A percentile compares a stretch with the other conserved stretches of the same genome.
Evolutionary conservation across 768 basidiomycete genomes (phyloP).

Genomic region (Flagelloscypha sp.): DNA sequence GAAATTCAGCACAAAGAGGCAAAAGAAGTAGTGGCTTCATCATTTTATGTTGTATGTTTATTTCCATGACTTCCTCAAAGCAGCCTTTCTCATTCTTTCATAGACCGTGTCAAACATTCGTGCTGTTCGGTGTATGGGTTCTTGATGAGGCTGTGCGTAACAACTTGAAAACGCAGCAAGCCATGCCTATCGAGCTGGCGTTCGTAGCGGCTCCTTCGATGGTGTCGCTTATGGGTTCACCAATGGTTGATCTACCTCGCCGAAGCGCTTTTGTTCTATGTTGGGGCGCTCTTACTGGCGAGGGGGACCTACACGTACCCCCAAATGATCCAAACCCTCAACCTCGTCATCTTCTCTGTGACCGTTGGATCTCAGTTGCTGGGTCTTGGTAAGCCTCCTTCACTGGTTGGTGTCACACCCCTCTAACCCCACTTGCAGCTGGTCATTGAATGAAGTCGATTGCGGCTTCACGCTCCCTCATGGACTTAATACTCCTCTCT

Average conservation of each 20-base stretch:
- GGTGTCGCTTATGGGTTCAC: constrained; percentile 52
- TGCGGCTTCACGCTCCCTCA: no score
- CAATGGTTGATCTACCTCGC: constrained; percentile 54
- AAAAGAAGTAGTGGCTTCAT: no score
- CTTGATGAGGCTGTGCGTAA: constrained; percentile 47
- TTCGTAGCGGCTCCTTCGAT: constrained; percentile 51
- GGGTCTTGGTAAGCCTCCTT: constrained; percentile 47
- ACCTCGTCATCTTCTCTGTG: constrained; percentile 64
- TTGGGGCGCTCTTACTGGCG: constrained; percentile 51
- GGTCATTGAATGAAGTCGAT: no score
- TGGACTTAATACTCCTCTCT: no score
- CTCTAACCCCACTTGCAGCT: no score
- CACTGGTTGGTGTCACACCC: no score
- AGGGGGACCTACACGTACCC: constrained; percentile 54
- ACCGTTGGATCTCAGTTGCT: constrained; percentile 59
- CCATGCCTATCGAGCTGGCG: constrained; percentile 39
- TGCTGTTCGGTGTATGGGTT: constrained; percentile 63
- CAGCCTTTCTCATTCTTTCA: no score
- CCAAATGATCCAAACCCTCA: constrained; percentile 58
- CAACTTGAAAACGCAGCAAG: constrained; percentile 44
- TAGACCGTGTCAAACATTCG: constrained; percentile 59
- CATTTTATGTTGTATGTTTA: no score
- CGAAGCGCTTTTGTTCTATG: constrained; percentile 61
- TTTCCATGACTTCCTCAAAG: no score
- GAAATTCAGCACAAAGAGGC: no score